Evolutionary conservation across 805 yeast species (phyloP), one percentile per base, ranked within the genome.

Genomic region (Zygotorulaspora chibaensis): DNA sequence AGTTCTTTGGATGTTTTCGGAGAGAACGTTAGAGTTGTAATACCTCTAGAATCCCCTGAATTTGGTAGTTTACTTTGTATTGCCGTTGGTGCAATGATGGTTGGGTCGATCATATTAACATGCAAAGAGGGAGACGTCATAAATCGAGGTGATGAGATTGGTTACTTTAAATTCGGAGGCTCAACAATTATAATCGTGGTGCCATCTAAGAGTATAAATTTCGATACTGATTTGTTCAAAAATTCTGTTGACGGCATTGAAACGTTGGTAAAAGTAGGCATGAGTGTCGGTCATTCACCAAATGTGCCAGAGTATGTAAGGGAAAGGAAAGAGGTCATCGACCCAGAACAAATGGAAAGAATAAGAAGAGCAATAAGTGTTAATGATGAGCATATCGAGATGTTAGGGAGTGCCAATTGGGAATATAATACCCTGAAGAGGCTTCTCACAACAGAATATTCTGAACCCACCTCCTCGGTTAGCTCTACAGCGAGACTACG

Each of bases 31-130:
- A 73, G 98, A 33, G 82, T 83, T 3, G 68, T 89, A 1, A 73
- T 90, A 2, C 89, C 96, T 0, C 81, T 91, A 16, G 79, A 84
- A 26, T 79, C 96, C 1, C 72, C 75, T 27, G 70, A 76, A n/a
- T 90, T 87, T 62, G 97, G 97, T 0, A 73, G 77, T 0, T 84
- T 91, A 15, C 69, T 85, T 50, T 74, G 87, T 67, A 78, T 88
- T 17, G 81, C 93, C 5, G 87, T 91, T 3, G 99, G 99, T 29
- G 99, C 99, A 0, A 91, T 93, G 98, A 89, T 91, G 97, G 99
- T 91, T 2, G 98, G 98, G 0, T 84, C 96, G 1, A 89, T 84
- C 2, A 76, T 88, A 0, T 63, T 91, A 25, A 82, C 91, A 0
- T 83, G 81, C 12, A 61, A 75, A 42, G 77, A 74, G 38, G 88